These are phyloP conservation scores for Quercus alba DNA, from an alignment of 306 rosid genomes.

Conservation along the genomic window DNA sequence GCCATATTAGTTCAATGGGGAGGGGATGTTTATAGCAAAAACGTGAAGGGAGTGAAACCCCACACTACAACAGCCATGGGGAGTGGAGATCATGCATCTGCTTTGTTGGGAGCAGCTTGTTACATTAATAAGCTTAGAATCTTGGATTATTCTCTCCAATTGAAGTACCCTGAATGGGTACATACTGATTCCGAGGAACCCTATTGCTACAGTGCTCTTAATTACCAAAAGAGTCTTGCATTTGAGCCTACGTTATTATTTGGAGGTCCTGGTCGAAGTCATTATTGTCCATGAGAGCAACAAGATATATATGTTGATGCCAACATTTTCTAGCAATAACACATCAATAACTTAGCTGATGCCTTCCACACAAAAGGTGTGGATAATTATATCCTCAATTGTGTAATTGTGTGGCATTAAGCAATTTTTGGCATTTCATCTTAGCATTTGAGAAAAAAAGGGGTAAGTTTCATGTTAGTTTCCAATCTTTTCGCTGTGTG, in stretches of 20 bases:
- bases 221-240: conserved; percentile 1
- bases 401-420: too few species aligned
- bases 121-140: conserved; percentile 34
- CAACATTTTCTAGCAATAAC: too few species aligned
- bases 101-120: conserved; percentile 16
- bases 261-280: conserved; percentile 53
- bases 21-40: not conserved
- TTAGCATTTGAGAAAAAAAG: too few species aligned
- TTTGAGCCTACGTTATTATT: conserved; percentile 46
- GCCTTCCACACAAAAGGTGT: too few species aligned
- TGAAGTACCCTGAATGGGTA: conserved; percentile 46
- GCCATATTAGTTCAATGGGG: conserved; percentile 36
- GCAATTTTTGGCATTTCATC: too few species aligned
- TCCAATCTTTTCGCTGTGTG: too few species aligned
- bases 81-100: conserved; percentile 2
- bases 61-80: too few species aligned
- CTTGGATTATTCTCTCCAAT: conserved; percentile 1
- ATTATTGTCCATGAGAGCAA: conserved; percentile 32
- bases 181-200: conserved; percentile 21
- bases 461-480: too few species aligned
- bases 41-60: conserved; percentile 52
- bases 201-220: conserved; percentile 36
- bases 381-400: too few species aligned
- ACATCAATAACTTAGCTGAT: too few species aligned
- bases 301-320: too few species aligned